These are phyloP conservation scores for Aureobasidium sp. DNA, from an alignment of 2,329 filamentous ascomycete genomes.

Conservation along the genomic window DNA sequence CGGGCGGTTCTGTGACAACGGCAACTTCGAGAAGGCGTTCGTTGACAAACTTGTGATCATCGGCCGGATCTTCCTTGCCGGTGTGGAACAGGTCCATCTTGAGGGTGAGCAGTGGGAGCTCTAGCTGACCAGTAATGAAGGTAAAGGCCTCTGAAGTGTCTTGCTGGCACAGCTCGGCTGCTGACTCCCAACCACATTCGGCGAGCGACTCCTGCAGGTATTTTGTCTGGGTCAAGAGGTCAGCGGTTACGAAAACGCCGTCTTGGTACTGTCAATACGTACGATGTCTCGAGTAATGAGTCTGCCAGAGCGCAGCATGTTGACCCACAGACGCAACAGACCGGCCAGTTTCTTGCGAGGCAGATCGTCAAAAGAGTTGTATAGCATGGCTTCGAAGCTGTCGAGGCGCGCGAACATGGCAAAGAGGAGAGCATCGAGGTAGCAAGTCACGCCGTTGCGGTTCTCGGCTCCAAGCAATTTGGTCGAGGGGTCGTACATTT, in stretches of 20 bases:
- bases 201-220: conserved; percentile 75
- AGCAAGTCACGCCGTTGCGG: conserved; percentile 82
- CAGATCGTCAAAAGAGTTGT: conserved; percentile 68
- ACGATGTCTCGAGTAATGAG: conserved; percentile 82
- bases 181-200: conserved; percentile 84
- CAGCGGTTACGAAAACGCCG: neutral
- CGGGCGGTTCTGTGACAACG: conserved; percentile 64
- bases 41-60: conserved; percentile 92
- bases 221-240: conserved; percentile 55
- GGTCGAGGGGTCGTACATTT: conserved; percentile 63
- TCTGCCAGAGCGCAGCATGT: conserved; percentile 76
- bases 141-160: conserved; percentile 94
- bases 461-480: conserved; percentile 82
- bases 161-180: conserved; percentile 71
- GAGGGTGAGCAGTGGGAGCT: conserved; percentile 78
- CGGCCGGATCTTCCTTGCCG: conserved; percentile 71
- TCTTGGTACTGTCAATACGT: conserved; percentile 17
- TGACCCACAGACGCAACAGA: conserved; percentile 83
- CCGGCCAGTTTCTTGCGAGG: conserved; percentile 66
- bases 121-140: conserved; percentile 85
- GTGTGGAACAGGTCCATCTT: conserved; percentile 95
- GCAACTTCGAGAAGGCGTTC: conserved; percentile 86
- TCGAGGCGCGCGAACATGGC: conserved; percentile 90
- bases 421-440: conserved; percentile 83
- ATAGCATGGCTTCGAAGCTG: conserved; percentile 88